Evolutionary conservation across 352 stramenopile species (phyloP).

Genomic region (Globisporangium takayamanum): DNA sequence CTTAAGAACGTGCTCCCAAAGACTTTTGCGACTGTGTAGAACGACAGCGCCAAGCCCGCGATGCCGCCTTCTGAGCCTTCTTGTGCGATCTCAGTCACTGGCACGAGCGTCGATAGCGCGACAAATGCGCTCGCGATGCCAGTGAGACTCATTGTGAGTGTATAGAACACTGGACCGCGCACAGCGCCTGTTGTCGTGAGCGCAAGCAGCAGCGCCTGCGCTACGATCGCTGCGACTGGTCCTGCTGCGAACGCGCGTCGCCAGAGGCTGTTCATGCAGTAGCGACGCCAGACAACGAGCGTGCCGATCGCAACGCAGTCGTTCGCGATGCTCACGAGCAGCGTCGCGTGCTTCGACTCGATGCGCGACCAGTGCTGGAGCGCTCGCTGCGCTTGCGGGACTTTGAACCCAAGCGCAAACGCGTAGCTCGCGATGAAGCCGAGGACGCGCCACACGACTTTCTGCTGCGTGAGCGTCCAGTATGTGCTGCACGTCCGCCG

Average conservation of each 20-base stretch:
- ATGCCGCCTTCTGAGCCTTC: slow-evolving; percentile 15
- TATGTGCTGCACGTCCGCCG: slow-evolving; percentile 1
- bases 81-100: slow-evolving; percentile 14
- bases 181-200: slow-evolving; percentile 21
- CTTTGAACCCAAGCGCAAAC: slow-evolving; percentile 17
- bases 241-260: slow-evolving; percentile 26
- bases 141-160: slow-evolving; percentile 18
- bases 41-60: slow-evolving; percentile 11
- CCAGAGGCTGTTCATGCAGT: slow-evolving; percentile 33
- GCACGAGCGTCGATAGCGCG: slow-evolving; percentile 28
- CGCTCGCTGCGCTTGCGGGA: slow-evolving; percentile 14
- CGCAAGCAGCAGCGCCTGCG: slow-evolving; percentile 19
- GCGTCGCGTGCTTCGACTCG: slow-evolving; percentile 13
- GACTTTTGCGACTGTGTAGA: slow-evolving; percentile 15
- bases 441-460: slow-evolving; percentile 18
- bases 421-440: slow-evolving; percentile 15
- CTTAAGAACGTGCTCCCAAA: slow-evolving; percentile 13
- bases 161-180: slow-evolving; percentile 22
- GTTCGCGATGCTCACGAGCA: slow-evolving; percentile 24
- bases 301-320: slow-evolving; percentile 33
- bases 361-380: slow-evolving; percentile 28
- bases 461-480: slow-evolving; percentile 21
- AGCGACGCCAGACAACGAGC: slow-evolving; percentile 26
- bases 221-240: slow-evolving; percentile 22
- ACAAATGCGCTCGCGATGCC: slow-evolving; percentile 26